Base-by-base conservation (phyloP, 139 green algal species). In the Tetradesmus lagerheimii region DNA sequence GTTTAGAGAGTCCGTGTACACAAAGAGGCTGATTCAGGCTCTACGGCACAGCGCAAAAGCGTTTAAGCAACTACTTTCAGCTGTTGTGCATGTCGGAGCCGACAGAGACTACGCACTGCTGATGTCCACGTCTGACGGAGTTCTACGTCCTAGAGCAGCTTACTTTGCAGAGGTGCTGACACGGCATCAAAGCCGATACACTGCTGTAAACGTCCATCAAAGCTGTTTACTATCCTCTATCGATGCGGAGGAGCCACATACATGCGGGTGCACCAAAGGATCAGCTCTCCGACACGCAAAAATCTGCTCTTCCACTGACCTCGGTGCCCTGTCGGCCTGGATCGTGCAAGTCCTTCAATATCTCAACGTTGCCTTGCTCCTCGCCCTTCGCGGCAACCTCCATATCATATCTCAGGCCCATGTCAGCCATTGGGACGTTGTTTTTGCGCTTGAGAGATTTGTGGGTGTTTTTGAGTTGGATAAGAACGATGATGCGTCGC, bases 301-400 rank as follows among this genome's bases (percentile, higher is more conserved):
- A n/a, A 9, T 11, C 12, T 11, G 25, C 2, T 14, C 15, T 34
- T 12, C n/a, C 20, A 38, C 80, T 86, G 14, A 75, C 80, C 47
- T 86, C 31, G 57, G 45, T 86, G 25, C 80, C 80, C 45, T 86
- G 15, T 8, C 80, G 57, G 47, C 80, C 80, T 75, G 80, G 80
- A 74, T 86, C 80, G n/a, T 86, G 57, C 12, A 86, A 27, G 14
- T 74, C 43, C 80, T 86, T 86, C 35, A 86, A 27, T 34, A 41
- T 50, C 47, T 75, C 80, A 74, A 43, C 4, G 23, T 41, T 39
- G 37, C 80, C 80, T 62, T 86, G 27, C 80, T 86, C 80, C 31
- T 41, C n/a, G 8, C 80, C 80, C 31, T 86, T 86, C 45, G 57
- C n/a, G 11, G 80, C 80, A 35, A 75, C 66, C 80, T n/a, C 35